phyloP scores from a whole-genome alignment of 1,139 yeast species.

The Zygosaccharomyces sapae region DNA sequence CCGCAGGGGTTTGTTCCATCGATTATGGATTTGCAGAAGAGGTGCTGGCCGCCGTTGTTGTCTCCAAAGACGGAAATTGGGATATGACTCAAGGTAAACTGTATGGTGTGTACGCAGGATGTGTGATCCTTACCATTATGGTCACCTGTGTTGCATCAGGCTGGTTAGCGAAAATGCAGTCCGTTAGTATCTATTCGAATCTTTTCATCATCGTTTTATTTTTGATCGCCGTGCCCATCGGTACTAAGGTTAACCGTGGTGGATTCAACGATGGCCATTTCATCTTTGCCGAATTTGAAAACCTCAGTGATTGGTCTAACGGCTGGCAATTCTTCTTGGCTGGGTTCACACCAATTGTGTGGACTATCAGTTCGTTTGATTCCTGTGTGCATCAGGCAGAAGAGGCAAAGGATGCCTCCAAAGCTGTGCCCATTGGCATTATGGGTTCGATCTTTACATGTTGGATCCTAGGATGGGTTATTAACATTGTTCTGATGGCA shows the following conservation, averaged over 20 bases:
- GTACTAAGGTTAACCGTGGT: conserved; percentile 37
- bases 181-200: conserved; percentile 54
- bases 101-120: conserved; percentile 54
- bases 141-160: conserved; percentile 49
- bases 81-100: conserved; percentile 44
- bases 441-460: conserved; percentile 53
- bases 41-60: conserved; percentile 48
- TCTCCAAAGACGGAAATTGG: conserved; percentile 47
- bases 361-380: conserved; percentile 70
- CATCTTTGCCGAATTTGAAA: conserved; percentile 55
- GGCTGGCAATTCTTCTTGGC: conserved; percentile 54
- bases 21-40: conserved; percentile 56
- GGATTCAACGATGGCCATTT: conserved; percentile 40
- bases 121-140: conserved; percentile 43
- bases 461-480: conserved; percentile 56
- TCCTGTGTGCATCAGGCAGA: conserved; percentile 69
- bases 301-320: conserved; percentile 52
- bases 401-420: conserved; percentile 61
- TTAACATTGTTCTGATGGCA: conserved; percentile 51
- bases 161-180: conserved; percentile 54
- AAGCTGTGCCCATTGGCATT: conserved; percentile 63
- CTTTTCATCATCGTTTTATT: conserved; percentile 52
- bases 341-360: conserved; percentile 53
- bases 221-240: conserved; percentile 61
- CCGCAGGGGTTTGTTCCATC: conserved; percentile 54